phyloP scores from a whole-genome alignment of 1,139 yeast genomes.

The Groenewaldozyma sp. region DNA sequence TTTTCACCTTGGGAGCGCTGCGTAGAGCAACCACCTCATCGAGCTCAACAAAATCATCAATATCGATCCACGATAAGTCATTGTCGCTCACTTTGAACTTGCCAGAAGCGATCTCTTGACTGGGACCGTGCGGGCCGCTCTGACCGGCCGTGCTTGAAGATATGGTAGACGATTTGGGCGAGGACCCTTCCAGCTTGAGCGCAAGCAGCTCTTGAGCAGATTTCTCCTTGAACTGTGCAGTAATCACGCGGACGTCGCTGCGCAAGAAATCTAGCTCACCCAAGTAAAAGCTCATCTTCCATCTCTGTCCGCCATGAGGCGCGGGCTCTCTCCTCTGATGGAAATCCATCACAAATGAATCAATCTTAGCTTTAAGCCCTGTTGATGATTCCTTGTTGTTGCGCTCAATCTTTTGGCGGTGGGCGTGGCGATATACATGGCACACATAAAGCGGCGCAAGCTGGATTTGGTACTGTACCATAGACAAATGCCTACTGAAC shows the following conservation, averaged over 20 bases:
- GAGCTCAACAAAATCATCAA: conserved; percentile 71
- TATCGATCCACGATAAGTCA: conserved; percentile 67
- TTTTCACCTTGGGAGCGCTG: conserved; percentile 46
- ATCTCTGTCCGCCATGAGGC: conserved; percentile 33
- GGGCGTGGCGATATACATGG: conserved; percentile 57
- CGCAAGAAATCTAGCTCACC: conserved; percentile 67
- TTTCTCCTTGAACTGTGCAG: conserved; percentile 56
- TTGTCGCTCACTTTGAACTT: conserved; percentile 34
- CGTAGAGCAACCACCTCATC: conserved; percentile 34
- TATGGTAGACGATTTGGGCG: conserved; percentile 11
- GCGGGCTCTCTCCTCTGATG: conserved; percentile 76
- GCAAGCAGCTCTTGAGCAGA: conserved; percentile 43
- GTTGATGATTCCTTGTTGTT: conserved; percentile 49
- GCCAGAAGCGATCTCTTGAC: conserved; percentile 20
- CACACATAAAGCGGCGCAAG: conserved; percentile 67
- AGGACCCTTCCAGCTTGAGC: conserved; percentile 19
- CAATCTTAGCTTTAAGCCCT: conserved; percentile 69
- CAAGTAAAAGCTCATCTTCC: conserved; percentile 59
- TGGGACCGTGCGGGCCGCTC: conserved; percentile 9
- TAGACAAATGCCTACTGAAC: conserved; percentile 68
- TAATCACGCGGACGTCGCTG: conserved; percentile 64
- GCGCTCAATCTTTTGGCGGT: conserved; percentile 36
- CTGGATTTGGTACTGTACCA: conserved; percentile 70
- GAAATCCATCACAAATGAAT: conserved; percentile 60
- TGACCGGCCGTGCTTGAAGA: conserved; percentile 8